These are phyloP conservation scores for Fusarium sp. DNA, from an alignment of 2,329 filamentous ascomycete species.

Conservation along the genomic window DNA sequence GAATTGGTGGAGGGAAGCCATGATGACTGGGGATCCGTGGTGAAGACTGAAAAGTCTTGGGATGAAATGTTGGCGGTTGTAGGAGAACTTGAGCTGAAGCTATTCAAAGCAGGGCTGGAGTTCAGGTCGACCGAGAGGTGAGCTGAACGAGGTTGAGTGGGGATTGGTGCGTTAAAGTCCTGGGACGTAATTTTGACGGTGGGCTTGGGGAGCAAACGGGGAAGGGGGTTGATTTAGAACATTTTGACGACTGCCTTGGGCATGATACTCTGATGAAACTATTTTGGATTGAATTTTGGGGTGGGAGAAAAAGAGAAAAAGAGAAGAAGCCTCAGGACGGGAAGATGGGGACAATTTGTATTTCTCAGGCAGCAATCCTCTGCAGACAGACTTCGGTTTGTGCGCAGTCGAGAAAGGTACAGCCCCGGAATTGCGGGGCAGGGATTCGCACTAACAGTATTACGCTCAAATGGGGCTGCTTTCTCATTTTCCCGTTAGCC, in stretches of 20 bases:
- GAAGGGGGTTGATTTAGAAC: constrained; percentile 67
- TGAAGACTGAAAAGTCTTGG: constrained; percentile 82
- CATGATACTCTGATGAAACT: constrained; percentile 49
- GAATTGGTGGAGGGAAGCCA: constrained; percentile 81
- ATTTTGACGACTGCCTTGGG: constrained; percentile 66
- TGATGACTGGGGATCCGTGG: constrained; percentile 85
- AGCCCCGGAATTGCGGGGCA: constrained; percentile 42
- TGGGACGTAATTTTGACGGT: constrained; percentile 69
- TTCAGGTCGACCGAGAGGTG: constrained; percentile 78
- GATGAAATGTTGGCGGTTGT: constrained; percentile 72
- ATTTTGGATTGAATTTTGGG: constrained; percentile 53
- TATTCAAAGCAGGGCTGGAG: constrained; percentile 72
- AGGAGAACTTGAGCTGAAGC: constrained; percentile 71
- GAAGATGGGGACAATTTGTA: constrained; percentile 58
- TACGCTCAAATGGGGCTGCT: background rate
- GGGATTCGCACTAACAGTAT: constrained; percentile 33
- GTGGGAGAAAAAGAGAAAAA: constrained; percentile 55
- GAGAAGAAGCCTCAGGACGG: constrained; percentile 46
- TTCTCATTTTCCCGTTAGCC: constrained; percentile 20
- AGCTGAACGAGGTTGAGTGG: constrained; percentile 64
- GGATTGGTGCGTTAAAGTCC: constrained; percentile 57
- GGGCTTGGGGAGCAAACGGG: constrained; percentile 54
- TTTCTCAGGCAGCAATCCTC: constrained; percentile 62
- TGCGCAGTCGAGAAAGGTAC: constrained; percentile 35
- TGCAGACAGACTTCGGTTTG: constrained; percentile 34